Conservation (phyloP, 106 monocot genomes). For the Chionographis japonica region DNA sequence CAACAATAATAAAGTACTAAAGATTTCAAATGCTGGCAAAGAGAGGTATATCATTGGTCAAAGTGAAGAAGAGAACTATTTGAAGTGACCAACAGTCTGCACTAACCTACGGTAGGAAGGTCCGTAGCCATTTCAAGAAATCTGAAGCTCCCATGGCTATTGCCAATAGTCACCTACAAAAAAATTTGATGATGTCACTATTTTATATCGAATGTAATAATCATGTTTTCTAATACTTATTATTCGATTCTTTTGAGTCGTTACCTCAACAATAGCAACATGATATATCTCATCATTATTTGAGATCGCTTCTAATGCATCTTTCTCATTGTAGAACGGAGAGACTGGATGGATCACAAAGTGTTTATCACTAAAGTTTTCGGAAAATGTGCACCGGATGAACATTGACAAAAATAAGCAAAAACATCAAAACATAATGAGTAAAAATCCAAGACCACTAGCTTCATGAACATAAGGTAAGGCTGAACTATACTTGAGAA, state of each 20-base stretch:
- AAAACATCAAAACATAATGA: too few species aligned
- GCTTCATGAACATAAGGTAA: neutral
- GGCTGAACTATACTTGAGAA: neutral
- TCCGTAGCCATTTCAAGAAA: conserved; percentile 57
- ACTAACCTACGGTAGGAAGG: conserved; percentile 66
- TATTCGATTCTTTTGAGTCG: neutral
- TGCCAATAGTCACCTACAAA: conserved; percentile 42
- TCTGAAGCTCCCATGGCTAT: conserved; percentile 29
- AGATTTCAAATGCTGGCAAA: too few species aligned
- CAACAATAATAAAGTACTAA: too few species aligned
- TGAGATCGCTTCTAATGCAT: conserved; percentile 57
- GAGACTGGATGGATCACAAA: conserved; percentile 39
- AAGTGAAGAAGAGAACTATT: too few species aligned
- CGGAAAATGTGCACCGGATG: neutral
- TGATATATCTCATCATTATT: conserved; percentile 52
- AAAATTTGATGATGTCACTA: neutral
- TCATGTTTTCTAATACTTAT: too few species aligned
- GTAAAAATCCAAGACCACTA: too few species aligned
- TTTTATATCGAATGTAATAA: too few species aligned
- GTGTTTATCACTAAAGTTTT: neutral
- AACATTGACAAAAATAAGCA: neutral
- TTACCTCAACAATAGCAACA: conserved; percentile 85
- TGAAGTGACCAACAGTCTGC: neutral
- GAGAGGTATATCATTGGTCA: too few species aligned
- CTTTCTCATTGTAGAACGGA: conserved; percentile 31